Evolutionary conservation across 306 rosid species (phyloP), one percentile per base, ranked within the genome.

Genomic region (Albizia julibrissin): DNA sequence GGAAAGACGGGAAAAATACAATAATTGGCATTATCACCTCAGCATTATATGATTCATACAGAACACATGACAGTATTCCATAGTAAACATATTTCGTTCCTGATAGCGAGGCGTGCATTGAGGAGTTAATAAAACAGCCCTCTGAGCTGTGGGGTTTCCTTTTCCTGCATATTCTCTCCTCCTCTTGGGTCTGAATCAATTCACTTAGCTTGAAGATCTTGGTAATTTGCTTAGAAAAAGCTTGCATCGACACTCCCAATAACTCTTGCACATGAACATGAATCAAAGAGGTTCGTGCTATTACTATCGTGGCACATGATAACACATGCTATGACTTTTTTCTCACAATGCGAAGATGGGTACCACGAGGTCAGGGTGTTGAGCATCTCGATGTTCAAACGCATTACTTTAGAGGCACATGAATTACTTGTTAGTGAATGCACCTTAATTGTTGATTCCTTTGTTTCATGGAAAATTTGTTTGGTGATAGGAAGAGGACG

Each of bases 301-400:
- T 19, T 68, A 2, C 72, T 10, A 47, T 29, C n/a, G 72, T 79
- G 42, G 27, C 74, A n/a, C 56, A n/a, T 49, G 37, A 34, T 12
- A 42, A 26, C 75, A 80, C 31, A 42, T 64, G 67, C 76, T 46
- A 68, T 69, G 44, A 40, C 21, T 70, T 15, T 59, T 80, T 73
- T 61, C 74, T 73, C 43, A 3, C 37, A 9, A n/a, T 11, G 74
- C n/a, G 52, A 69, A 39, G 21, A 31, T 13, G 73, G 68, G 29
- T 61, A 43, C 42, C 3, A 49, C 3, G 62, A 37, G 62, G 31
- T 49, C 42, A 47, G 3, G 33, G 62, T 15, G 34, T 16, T 49
- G 37, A 16, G 15, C 44, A 40, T 33, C 31, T 40, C 50, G 5
- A 69, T 69, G 19, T 42, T 42, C 31, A 40, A 39, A 39, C 16